phyloP scores from a whole-genome alignment of 2,329 filamentous ascomycete species.

The Epichloe glyceriae region DNA sequence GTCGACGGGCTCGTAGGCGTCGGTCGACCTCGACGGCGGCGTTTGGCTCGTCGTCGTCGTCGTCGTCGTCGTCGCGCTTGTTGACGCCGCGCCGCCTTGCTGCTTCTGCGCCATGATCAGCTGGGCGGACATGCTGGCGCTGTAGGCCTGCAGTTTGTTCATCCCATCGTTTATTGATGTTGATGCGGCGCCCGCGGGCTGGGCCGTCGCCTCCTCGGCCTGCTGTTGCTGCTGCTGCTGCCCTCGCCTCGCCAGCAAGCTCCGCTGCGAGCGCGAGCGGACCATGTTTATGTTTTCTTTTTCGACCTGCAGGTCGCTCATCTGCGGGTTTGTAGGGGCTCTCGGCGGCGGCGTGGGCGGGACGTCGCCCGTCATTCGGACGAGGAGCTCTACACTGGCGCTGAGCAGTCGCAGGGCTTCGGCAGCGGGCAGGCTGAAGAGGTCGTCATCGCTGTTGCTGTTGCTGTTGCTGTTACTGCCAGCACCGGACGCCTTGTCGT shows the following conservation, averaged over 20 bases:
- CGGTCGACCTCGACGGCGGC: not conserved
- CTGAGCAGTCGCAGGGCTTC: constrained; percentile 72
- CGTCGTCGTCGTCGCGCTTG: not conserved
- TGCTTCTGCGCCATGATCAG: constrained; percentile 12
- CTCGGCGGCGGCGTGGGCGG: constrained; percentile 65
- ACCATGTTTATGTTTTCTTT: constrained; percentile 48
- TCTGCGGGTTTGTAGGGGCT: constrained; percentile 50
- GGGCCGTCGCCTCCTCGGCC: constrained; percentile 18
- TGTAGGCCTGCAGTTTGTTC: constrained; percentile 15
- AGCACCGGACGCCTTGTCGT: constrained; percentile 12
- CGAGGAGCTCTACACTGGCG: constrained; percentile 55
- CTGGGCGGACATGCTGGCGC: constrained; percentile 14
- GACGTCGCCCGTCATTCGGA: constrained; percentile 62
- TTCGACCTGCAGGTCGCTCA: constrained; percentile 49
- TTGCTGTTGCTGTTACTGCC: not conserved
- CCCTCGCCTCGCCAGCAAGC: constrained; percentile 28
- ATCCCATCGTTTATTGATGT: not conserved
- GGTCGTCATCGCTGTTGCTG: constrained; percentile 47
- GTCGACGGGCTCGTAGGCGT: constrained; percentile 30
- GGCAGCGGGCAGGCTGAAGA: constrained; percentile 59
- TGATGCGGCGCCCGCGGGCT: not conserved
- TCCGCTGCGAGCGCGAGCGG: constrained; percentile 43
- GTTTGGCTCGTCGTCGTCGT: not conserved
- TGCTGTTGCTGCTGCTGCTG: constrained; percentile 15
- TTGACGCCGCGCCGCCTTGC: not conserved